phyloP scores from a whole-genome alignment of 306 rosid genomes.

The Castanopsis chinensis region DNA sequence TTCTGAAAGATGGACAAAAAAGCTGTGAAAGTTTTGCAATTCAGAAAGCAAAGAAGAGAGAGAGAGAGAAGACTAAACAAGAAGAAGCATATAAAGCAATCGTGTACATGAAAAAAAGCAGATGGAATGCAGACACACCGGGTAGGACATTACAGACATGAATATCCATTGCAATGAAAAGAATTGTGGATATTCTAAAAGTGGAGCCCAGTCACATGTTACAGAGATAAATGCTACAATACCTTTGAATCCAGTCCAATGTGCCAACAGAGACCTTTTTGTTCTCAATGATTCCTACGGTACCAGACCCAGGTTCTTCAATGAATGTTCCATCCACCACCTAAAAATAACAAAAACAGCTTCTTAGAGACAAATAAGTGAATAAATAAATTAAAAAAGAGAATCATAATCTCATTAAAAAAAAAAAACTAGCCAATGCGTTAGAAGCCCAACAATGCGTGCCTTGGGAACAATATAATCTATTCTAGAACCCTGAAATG shows the following conservation, averaged over 20 bases:
- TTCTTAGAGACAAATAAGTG: conserved; percentile 1
- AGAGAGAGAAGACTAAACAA: neutral
- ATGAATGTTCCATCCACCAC: conserved; percentile 78
- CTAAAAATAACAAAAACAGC: conserved; percentile 34
- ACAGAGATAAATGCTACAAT: conserved; percentile 7
- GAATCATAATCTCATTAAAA: neutral
- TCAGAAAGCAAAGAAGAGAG: neutral
- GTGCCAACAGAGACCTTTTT: conserved; percentile 85
- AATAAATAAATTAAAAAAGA: neutral
- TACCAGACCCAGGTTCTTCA: conserved; percentile 99
- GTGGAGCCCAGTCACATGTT: conserved; percentile 2
- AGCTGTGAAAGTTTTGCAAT: neutral
- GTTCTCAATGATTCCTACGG: conserved; percentile 68
- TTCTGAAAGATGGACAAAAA: neutral
- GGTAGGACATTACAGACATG: neutral
- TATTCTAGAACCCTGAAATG: neutral
- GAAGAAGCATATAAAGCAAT: neutral
- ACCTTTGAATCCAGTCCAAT: conserved; percentile 90
- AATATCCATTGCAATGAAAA: neutral
- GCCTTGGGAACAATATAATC: neutral
- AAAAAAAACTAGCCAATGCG: neutral
- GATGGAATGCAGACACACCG: neutral
- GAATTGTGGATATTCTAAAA: conserved; percentile 7
- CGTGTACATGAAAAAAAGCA: neutral
- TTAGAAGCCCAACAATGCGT: neutral